A percentile compares a stretch with the other conserved stretches of the same genome.
Conservation (phyloP, 805 yeast species). For the Maudiozyma pseudohumilis region DNA sequence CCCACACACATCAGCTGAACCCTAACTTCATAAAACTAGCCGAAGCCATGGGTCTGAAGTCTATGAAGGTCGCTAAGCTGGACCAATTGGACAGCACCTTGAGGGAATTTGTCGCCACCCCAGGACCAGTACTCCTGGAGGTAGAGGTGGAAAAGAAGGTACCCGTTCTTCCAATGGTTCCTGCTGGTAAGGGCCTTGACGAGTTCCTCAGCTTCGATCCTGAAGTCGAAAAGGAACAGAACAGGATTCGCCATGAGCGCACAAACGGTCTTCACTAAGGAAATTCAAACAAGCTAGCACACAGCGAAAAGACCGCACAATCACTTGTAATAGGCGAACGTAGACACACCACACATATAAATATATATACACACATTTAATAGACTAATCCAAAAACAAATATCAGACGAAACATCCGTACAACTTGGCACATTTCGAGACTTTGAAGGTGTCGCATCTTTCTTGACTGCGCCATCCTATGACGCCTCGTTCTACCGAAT, state of each 20-base stretch:
- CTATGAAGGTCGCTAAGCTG: slow-evolving; percentile 61
- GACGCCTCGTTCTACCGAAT: too few species aligned
- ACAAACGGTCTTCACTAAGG: too few species aligned
- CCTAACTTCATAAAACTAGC: slow-evolving; percentile 91
- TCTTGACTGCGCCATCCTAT: too few species aligned
- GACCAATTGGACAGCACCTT: slow-evolving; percentile 51
- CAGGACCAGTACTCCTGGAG: slow-evolving; percentile 87
- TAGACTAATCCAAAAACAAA: too few species aligned
- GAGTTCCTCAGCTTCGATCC: slow-evolving; percentile 85
- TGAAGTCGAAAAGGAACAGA: slow-evolving; percentile 64
- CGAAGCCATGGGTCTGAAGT: slow-evolving; percentile 86
- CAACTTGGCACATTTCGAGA: too few species aligned
- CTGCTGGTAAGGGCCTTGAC: slow-evolving; percentile 87
- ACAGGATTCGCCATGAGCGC: slow-evolving; percentile 56
- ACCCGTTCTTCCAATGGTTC: slow-evolving; percentile 96
- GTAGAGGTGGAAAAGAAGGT: slow-evolving; percentile 81
- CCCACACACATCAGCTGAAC: slow-evolving; percentile 92
- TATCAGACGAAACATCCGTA: too few species aligned
- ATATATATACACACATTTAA: too few species aligned
- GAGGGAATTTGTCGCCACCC: slow-evolving; percentile 59
- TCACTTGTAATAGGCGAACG: background rate
- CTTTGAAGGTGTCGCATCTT: too few species aligned
- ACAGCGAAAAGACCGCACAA: background rate
- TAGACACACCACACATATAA: background rate
- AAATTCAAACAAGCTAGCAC: background rate